Percentiles rank a stretch among this genome's conserved stretches.
Conservation (phyloP, 257 asterid species). For the Phtheirospermum japonicum region DNA sequence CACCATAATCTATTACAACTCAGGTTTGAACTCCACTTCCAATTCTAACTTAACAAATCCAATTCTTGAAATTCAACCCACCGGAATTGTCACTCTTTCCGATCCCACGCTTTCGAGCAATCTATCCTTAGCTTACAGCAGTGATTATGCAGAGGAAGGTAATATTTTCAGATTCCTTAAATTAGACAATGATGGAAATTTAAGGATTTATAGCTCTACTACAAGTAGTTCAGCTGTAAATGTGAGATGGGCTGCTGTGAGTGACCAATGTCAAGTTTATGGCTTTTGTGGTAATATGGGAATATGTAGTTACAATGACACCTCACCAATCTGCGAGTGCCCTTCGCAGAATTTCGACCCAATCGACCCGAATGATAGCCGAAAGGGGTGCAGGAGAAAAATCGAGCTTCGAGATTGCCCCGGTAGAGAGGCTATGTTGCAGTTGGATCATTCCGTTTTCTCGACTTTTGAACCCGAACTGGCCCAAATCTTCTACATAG, state of each 20-base stretch:
- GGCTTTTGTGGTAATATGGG: constrained; percentile 85
- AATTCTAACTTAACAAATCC: constrained; percentile 44
- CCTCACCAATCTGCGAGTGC: constrained; percentile 61
- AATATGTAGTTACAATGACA: constrained; percentile 65
- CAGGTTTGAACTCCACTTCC: constrained; percentile 57
- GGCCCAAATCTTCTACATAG: constrained; percentile 42
- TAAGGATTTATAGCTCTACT: constrained; percentile 61
- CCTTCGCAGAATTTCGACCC: constrained; percentile 66
- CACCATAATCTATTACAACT: constrained; percentile 52
- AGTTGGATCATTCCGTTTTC: constrained; percentile 54
- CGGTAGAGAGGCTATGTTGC: constrained; percentile 52
- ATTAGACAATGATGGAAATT: constrained; percentile 72
- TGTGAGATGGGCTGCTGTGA: constrained; percentile 74
- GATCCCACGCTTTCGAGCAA: constrained; percentile 43
- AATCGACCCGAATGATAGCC: constrained; percentile 44
- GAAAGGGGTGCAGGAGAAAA: constrained; percentile 72
- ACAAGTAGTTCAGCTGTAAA: constrained; percentile 44
- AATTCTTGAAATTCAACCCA: constrained; percentile 38
- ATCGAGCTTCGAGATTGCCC: constrained; percentile 55
- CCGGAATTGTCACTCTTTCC: constrained; percentile 53
- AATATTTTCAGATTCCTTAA: constrained; percentile 52
- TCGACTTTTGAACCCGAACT: constrained; percentile 60
- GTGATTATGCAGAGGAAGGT: constrained; percentile 62
- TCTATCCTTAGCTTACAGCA: constrained; percentile 51
- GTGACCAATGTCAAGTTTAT: constrained; percentile 74